Evolutionary conservation across 129 eudicot species (phyloP).

Genomic region (Arctium minus): DNA sequence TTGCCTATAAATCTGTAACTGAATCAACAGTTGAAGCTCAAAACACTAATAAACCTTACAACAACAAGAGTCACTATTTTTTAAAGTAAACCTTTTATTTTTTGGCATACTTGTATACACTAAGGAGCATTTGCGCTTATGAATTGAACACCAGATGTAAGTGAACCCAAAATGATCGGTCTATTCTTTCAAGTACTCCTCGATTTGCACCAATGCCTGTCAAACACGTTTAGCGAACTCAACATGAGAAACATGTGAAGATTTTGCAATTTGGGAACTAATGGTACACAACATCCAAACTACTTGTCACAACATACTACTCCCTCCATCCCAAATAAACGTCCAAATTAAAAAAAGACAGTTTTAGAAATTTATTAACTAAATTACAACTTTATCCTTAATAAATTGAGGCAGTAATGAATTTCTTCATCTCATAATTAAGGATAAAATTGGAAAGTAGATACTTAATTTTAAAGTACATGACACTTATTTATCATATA

Average conservation of each 20-base stretch:
- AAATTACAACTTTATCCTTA: not conserved
- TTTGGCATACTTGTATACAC: slow-evolving; percentile 3
- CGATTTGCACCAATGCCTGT: slow-evolving; percentile 29
- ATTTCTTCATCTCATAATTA: too few species aligned
- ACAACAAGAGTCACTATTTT: not conserved
- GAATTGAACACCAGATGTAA: slow-evolving; percentile 6
- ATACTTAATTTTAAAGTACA: too few species aligned
- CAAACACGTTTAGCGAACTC: not conserved
- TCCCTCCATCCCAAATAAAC: too few species aligned
- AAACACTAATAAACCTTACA: not conserved
- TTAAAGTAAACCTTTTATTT: slow-evolving; percentile 1
- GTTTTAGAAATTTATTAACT: too few species aligned
- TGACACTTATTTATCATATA: too few species aligned
- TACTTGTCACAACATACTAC: not conserved
- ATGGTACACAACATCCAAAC: not conserved
- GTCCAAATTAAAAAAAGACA: not conserved
- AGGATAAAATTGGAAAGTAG: too few species aligned
- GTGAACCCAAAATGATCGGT: not conserved
- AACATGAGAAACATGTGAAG: not conserved
- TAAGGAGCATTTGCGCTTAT: not conserved
- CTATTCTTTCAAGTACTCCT: slow-evolving; percentile 30
- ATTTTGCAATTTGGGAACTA: not conserved
- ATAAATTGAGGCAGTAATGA: not conserved
- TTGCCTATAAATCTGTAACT: not conserved
- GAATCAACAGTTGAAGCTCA: not conserved